Evolutionary conservation across 208 protist species (phyloP), one percentile per base, ranked within the genome.

Genomic region (Leishmania aethiopica): DNA sequence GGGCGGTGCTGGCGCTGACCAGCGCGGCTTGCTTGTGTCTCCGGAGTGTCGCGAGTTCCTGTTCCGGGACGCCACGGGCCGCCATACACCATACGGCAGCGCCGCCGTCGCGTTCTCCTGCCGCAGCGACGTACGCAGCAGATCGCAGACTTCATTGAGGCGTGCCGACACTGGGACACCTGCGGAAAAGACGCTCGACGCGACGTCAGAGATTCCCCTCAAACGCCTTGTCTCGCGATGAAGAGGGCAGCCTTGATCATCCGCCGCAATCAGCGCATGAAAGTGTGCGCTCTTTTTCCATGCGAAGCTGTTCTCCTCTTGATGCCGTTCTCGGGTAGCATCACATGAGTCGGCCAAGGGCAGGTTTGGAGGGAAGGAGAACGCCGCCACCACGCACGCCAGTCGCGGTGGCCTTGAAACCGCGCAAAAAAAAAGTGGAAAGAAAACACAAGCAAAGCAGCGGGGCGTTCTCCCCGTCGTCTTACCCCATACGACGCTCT

Each of bases 1-100:
- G 67, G 6, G 78, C 78, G 32, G n/a, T n/a, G 57, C 11, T 40
- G 51, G 25, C 55, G 17, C 51, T 81, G 78, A 62, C 70, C 69
- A 53, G 55, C 57, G 40, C 45, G 7, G 40, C 53, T 37, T n/a
- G 25, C 32, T 22, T 70, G 40, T 82, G 45, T 49, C 45, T 13
- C 45, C 0, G 45, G 45, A 13, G 8, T 70, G 15, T 35, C 51
- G 70, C 42, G 22, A 75, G 28, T 4, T 76, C 40, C 55, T 25
- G 28, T 72, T 59, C 17, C 60, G 25, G 70, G 47, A 82, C 55
- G 5, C 78, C 53, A 32, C 7, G 11, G 28, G 28, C 40, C 28
- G 55, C 69, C 78, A 45, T 51, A 40, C 55, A 60, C 25, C 60
- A 13, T 0, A 75, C 7, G 47, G 67, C 47, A 81, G 49, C 28